These are phyloP conservation scores for Ustilago sp. DNA, from an alignment of 1,284 basidiomycete species.

Conservation along the genomic window DNA sequence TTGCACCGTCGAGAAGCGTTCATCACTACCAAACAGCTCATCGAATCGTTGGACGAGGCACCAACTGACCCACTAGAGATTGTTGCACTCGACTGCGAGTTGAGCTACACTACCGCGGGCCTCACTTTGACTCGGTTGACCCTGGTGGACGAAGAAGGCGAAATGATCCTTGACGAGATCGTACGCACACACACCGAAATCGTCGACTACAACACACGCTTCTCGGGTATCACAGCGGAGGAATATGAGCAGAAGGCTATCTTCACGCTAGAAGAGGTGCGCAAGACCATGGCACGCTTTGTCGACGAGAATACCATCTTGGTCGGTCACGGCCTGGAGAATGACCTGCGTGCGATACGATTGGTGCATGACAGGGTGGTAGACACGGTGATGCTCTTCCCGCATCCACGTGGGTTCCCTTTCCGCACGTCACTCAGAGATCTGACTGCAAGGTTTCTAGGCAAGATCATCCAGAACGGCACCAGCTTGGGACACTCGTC, in stretches of 20 bases:
- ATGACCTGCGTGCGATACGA: conserved; percentile 63
- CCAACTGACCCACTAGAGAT: conserved; percentile 43
- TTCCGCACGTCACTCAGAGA: conserved; percentile 62
- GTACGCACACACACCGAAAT: conserved; percentile 52
- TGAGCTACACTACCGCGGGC: conserved; percentile 65
- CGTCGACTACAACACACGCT: conserved; percentile 66
- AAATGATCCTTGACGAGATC: conserved; percentile 59
- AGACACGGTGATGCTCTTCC: conserved; percentile 63
- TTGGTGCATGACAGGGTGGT: conserved; percentile 60
- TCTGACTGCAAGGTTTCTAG: conserved; percentile 55
- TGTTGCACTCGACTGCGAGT: conserved; percentile 65
- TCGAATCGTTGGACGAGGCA: conserved; percentile 17
- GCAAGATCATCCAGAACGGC: conserved; percentile 64
- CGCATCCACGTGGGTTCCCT: conserved; percentile 63
- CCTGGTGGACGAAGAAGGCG: conserved; percentile 61
- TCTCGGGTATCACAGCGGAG: conserved; percentile 61
- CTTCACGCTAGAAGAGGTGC: conserved; percentile 46
- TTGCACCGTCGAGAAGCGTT: conserved; percentile 62
- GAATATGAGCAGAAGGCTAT: conserved; percentile 52
- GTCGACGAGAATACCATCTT: conserved; percentile 60
- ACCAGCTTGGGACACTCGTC: conserved; percentile 60
- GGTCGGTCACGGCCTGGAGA: conserved; percentile 66
- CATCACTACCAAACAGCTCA: conserved; percentile 42
- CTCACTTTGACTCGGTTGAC: conserved; percentile 63
- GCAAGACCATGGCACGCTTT: conserved; percentile 53